Percentiles rank a stretch among this genome's conserved stretches.
These are phyloP conservation scores for Tylopilus intermedius DNA, from an alignment of 768 basidiomycete genomes.

Conservation along the genomic window DNA sequence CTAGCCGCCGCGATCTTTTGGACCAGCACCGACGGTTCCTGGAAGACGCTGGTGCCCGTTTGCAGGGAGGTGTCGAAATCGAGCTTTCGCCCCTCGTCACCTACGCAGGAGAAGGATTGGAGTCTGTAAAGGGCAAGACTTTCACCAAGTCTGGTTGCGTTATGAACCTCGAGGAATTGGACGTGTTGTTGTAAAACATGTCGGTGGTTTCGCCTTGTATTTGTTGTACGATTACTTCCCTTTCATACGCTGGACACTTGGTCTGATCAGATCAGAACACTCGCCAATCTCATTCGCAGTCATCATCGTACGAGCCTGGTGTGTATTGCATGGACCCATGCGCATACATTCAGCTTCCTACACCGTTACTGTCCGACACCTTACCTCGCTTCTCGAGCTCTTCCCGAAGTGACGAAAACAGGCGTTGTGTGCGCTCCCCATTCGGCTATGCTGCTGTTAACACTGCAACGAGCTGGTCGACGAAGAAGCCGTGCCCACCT, in stretches of 20 bases:
- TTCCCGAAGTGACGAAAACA: conserved; percentile 77
- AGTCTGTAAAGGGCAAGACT: conserved; percentile 68
- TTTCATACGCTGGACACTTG: neutral
- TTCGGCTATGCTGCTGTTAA: conserved; percentile 52
- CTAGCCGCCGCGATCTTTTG: conserved; percentile 85
- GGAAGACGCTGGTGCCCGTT: conserved; percentile 66
- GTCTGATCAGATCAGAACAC: neutral
- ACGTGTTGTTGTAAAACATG: conserved; percentile 49
- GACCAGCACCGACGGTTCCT: conserved; percentile 85
- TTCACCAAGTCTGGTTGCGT: conserved; percentile 74
- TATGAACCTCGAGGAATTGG: conserved; percentile 62
- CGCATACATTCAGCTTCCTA: conserved; percentile 38
- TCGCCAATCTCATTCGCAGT: conserved; percentile 1
- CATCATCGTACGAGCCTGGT: conserved; percentile 6
- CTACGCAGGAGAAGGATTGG: conserved; percentile 91
- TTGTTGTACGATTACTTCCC: conserved; percentile 2
- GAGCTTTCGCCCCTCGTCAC: conserved; percentile 86
- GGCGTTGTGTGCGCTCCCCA: conserved; percentile 74
- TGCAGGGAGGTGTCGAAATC: conserved; percentile 75
- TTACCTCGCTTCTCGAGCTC: conserved; percentile 72
- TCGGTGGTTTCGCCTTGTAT: conserved; percentile 3
- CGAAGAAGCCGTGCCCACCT: conserved; percentile 46
- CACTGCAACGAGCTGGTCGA: conserved; percentile 1
- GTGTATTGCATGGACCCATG: conserved; percentile 14
- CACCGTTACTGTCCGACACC: conserved; percentile 38